These are phyloP conservation scores for Crotalaria pallida DNA, from an alignment of 306 rosid genomes.

Conservation along the genomic window DNA sequence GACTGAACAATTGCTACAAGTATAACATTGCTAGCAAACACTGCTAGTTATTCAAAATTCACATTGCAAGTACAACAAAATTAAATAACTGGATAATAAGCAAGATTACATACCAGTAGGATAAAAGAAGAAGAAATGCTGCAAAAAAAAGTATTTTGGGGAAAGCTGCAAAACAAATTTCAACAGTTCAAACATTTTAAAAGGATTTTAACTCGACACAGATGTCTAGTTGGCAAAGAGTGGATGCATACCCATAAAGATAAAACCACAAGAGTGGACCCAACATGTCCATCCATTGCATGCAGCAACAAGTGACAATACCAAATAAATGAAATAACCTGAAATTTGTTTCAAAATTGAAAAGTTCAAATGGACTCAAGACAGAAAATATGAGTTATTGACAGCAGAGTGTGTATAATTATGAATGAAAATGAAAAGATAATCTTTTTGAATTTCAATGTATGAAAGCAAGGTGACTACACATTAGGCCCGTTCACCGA, in stretches of 20 bases:
- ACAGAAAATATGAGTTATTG: slow-evolving; percentile 2
- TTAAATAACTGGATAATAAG: slow-evolving; percentile 18
- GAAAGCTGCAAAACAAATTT: slow-evolving; percentile 74
- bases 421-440: background rate
- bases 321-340: slow-evolving; percentile 72
- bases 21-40: slow-evolving; percentile 5
- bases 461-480: slow-evolving; percentile 1
- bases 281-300: slow-evolving; percentile 84
- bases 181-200: slow-evolving; percentile 29
- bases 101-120: slow-evolving; percentile 79
- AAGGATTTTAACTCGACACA: background rate
- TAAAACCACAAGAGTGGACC: slow-evolving; percentile 82
- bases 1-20: background rate
- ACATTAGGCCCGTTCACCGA: background rate
- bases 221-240: slow-evolving; percentile 13
- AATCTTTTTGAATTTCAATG: background rate
- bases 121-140: slow-evolving; percentile 91
- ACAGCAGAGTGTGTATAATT: background rate
- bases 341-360: slow-evolving; percentile 31
- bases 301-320: slow-evolving; percentile 56
- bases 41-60: background rate
- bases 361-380: slow-evolving; percentile 18
- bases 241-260: slow-evolving; percentile 72
- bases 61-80: background rate
- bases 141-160: slow-evolving; percentile 86